phyloP scores from a whole-genome alignment of 257 asterid species.

The Penstemon newberryi region DNA sequence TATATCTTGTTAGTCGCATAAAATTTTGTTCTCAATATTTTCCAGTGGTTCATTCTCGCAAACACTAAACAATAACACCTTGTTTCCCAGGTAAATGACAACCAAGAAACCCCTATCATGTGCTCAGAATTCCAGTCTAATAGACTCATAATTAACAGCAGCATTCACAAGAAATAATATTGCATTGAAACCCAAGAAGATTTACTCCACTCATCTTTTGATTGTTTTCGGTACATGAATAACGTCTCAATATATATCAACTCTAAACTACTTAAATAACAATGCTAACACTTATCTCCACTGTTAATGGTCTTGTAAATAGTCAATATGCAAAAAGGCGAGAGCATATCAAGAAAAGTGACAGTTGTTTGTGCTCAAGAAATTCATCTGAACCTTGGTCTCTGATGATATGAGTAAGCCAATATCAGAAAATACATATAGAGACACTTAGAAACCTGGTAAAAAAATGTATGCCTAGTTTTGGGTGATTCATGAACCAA shows the following conservation, averaged over 20 bases:
- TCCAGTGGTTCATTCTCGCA: background rate
- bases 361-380: background rate
- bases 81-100: background rate
- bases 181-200: too few relatives aligned
- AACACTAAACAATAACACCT: background rate
- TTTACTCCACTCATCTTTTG: too few relatives aligned
- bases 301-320: too few relatives aligned
- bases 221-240: too few relatives aligned
- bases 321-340: background rate
- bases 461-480: background rate
- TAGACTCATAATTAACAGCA: background rate
- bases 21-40: background rate
- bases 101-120: background rate
- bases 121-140: background rate
- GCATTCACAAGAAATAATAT: background rate
- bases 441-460: background rate
- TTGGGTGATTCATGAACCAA: background rate
- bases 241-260: too few relatives aligned
- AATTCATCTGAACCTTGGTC: background rate
- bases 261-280: too few relatives aligned
- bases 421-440: background rate
- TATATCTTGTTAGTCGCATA: background rate
- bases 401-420: background rate
- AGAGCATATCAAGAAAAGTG: background rate
- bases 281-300: too few relatives aligned